These are phyloP conservation scores for Saccharomycopsis guyanensis DNA, from an alignment of 805 yeast species.

Conservation along the genomic window DNA sequence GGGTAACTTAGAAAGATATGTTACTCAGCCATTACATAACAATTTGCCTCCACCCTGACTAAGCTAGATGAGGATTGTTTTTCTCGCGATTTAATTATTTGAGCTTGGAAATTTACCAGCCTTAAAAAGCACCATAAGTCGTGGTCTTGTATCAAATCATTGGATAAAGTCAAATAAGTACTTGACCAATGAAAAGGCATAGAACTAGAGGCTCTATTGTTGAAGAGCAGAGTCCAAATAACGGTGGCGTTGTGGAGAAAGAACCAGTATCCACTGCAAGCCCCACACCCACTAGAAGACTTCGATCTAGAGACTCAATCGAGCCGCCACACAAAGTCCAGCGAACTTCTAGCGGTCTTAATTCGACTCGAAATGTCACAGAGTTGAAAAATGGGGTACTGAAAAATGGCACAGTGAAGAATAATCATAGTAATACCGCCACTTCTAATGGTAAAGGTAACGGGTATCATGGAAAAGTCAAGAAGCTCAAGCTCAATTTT, in stretches of 20 bases:
- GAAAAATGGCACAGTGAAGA: neutral
- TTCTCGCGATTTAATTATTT: neutral
- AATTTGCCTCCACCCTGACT: too few relatives aligned
- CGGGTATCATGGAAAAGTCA: conserved; percentile 2
- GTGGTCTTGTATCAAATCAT: too few relatives aligned
- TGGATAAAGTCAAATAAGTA: neutral
- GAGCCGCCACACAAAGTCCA: neutral
- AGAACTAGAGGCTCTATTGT: conserved; percentile 1
- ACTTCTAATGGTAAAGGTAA: too few relatives aligned
- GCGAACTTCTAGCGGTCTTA: too few relatives aligned
- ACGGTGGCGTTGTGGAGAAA: neutral
- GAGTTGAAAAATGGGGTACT: neutral
- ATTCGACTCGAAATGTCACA: neutral
- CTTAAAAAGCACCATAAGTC: too few relatives aligned
- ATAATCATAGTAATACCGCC: too few relatives aligned
- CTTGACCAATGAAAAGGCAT: conserved; percentile 2
- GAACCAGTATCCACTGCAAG: neutral
- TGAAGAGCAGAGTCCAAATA: neutral
- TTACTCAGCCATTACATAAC: too few relatives aligned
- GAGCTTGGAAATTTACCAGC: neutral
- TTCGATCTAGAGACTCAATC: neutral
- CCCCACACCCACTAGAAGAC: neutral
- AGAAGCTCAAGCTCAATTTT: conserved; percentile 21
- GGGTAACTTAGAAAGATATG: too few relatives aligned
- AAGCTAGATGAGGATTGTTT: neutral